Evolutionary conservation across 2,329 filamentous ascomycete genomes (phyloP), one percentile per base, ranked within the genome.

Genomic region (Dryadomyces sulphureus): DNA sequence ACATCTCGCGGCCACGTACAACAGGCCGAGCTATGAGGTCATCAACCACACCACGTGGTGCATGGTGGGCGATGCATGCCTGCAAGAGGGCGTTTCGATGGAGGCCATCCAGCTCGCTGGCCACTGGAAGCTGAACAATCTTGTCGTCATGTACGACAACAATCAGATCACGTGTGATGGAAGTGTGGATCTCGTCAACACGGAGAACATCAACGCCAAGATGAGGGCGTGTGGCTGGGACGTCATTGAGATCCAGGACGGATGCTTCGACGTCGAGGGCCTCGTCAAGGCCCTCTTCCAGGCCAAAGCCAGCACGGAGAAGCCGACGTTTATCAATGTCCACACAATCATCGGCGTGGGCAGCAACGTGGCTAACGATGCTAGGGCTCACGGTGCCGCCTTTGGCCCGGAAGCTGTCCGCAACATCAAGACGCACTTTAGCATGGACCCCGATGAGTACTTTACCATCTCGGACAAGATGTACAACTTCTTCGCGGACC

Each of bases 141-240:
- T 79, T 1, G 68, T 67, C 4, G 58, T 78, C 22, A 69, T 77
- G 41, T 78, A 78, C 51, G 75, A 78, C 52, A 77, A 79, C 57
- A 77, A 78, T 55, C 69, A 74, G 53, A 62, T 78, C 41, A 77
- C 73, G 5, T 77, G 73, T 53, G 74, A 77, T 48, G 74, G 75
- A 1, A 66, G 65, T 2, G 65, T 76, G 3, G 71, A 76, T 55
- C 60, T 68, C 12, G 64, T 62, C 7, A 75, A 73, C 49, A 72
- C 65, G 0, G 73, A 78, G 52, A 72, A 77, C 40, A 61, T 75
- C 52, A 75, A 77, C 47, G 57, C 63, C 7, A 78, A 77, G 58
- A 76, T 77, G 72, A 59, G 64, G 5, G 72, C 73, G 7, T 70
- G 63, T 30, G 70, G 71, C 3, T 78, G 72, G 70, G 54, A 75